Evolutionary conservation across 306 rosid species (phyloP), one percentile per base, ranked within the genome.

Genomic region (Cucurbita maxima): DNA sequence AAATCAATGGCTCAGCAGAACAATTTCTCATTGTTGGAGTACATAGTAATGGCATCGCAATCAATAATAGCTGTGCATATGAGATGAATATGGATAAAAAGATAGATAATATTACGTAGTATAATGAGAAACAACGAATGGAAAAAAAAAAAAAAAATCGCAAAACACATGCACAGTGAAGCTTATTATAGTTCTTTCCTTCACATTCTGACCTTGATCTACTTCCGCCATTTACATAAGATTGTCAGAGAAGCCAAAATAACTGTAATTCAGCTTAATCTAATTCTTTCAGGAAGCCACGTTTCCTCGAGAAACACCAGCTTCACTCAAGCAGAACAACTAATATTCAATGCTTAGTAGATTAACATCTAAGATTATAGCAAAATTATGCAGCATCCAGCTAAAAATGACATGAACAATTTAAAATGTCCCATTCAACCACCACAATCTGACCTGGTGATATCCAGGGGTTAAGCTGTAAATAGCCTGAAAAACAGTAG

Each of bases 401-500:
- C 58, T 45, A 50, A 9, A 50, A 48, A n/a, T 19, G 6, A 6
- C 37, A 30, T 30, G 48, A 62, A 62, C 51, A 70, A 51, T 48
- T 70, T 51, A 70, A 70, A 69, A 48, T 18, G 22, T 55, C 59
- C 38, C 50, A 61, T 58, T 48, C 66, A 60, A 79, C 55, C 37
- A 78, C 60, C 72, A 79, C 59, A 76, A 76, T 75, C 89, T 83
- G 54, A 89, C 98, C 96, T 94, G 97, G 76, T 94, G 97, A 77
- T 76, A 81, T 74, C 99, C 99, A 4, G 99, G 99, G 72, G 82
- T 57, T 78, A 91, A 82, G 79, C 88, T 88, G 81, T 87, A 87
- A 75, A 94, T 84, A 44, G 91, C 92, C 88, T 89, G 99, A 81
- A 89, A 94, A 76, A 94, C 97, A 52, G 94, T 87, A 44, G 97